Conservation (phyloP, 1,139 yeast species). For the Nematodospora anomalae region DNA sequence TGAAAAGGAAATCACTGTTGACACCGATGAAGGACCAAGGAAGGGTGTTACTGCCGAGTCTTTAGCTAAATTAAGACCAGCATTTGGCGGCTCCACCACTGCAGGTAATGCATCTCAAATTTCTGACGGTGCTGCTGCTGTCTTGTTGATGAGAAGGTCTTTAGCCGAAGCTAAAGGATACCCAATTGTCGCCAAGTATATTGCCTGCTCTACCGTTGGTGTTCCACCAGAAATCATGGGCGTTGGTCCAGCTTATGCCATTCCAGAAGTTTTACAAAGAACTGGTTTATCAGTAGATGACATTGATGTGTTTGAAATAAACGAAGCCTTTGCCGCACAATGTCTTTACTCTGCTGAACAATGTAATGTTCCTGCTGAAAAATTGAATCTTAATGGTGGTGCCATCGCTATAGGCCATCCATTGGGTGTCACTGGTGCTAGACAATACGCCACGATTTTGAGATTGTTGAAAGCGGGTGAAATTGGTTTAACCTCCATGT, state of each 20-base stretch:
- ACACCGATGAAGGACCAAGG: constrained; percentile 90
- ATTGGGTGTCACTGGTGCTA: constrained; percentile 92
- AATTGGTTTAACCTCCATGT: constrained; percentile 91
- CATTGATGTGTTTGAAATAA: constrained; percentile 76
- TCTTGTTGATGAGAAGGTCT: constrained; percentile 82
- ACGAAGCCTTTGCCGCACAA: constrained; percentile 97
- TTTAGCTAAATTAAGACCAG: constrained; percentile 75
- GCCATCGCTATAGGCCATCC: constrained; percentile 98
- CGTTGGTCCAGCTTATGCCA: constrained; percentile 92
- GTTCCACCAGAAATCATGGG: constrained; percentile 98
- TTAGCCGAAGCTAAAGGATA: constrained; percentile 74
- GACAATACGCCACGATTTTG: constrained; percentile 86
- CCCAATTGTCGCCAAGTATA: constrained; percentile 69
- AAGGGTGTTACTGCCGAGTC: constrained; percentile 78
- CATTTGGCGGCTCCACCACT: constrained; percentile 88
- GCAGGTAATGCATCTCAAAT: constrained; percentile 98
- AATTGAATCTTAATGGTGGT: constrained; percentile 91
- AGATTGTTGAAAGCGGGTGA: constrained; percentile 79
- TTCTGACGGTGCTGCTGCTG: constrained; percentile 94
- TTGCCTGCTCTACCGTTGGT: constrained; percentile 76
- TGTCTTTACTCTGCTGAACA: constrained; percentile 73
- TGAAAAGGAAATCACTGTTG: constrained; percentile 49
- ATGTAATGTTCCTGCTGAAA: constrained; percentile 64
- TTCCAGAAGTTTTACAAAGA: constrained; percentile 73
- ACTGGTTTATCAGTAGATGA: constrained; percentile 65